Evolutionary conservation across 768 basidiomycete genomes (phyloP).

Genomic region (Suillus hirtellus): DNA sequence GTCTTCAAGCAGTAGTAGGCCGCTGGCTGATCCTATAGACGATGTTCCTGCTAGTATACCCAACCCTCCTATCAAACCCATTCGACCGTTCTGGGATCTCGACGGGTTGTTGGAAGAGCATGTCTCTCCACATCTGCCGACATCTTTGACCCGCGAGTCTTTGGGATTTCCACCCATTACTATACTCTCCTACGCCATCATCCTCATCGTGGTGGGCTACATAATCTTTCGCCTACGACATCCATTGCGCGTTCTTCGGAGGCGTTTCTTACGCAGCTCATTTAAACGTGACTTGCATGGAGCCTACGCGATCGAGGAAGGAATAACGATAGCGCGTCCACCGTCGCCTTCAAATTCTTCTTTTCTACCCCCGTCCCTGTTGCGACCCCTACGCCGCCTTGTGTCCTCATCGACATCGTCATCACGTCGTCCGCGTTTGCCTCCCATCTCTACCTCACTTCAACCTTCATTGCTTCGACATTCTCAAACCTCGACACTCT

Average conservation of each 20-base stretch:
- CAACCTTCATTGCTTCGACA: conserved; percentile 8
- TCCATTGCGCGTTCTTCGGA: conserved; percentile 45
- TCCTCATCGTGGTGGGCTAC: conserved; percentile 44
- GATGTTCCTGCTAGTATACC: conserved; percentile 55
- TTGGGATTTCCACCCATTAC: conserved; percentile 73
- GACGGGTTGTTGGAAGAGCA: conserved; percentile 59
- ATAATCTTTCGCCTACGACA: conserved; percentile 60
- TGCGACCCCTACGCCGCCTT: conserved; percentile 31
- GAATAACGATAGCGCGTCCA: conserved; percentile 18
- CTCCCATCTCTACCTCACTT: conserved; percentile 21
- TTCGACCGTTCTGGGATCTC: conserved; percentile 62
- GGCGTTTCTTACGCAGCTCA: conserved; percentile 44
- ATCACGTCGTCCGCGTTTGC: conserved; percentile 26
- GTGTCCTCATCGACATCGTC: conserved; percentile 18
- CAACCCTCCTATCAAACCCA: conserved; percentile 54
- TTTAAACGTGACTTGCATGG: conserved; percentile 33
- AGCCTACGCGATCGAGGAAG: conserved; percentile 52
- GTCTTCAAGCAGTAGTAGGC: conserved; percentile 45
- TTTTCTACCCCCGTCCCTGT: conserved; percentile 24
- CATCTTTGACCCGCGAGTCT: conserved; percentile 58
- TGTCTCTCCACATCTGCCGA: conserved; percentile 66
- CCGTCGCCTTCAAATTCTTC: conserved; percentile 22
- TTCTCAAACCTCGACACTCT: conserved; percentile 11
- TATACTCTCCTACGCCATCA: conserved; percentile 54
- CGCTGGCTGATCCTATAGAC: conserved; percentile 74